Conservation (phyloP, 495 filamentous ascomycete species). For the Umbilicaria muhlenbergii region DNA sequence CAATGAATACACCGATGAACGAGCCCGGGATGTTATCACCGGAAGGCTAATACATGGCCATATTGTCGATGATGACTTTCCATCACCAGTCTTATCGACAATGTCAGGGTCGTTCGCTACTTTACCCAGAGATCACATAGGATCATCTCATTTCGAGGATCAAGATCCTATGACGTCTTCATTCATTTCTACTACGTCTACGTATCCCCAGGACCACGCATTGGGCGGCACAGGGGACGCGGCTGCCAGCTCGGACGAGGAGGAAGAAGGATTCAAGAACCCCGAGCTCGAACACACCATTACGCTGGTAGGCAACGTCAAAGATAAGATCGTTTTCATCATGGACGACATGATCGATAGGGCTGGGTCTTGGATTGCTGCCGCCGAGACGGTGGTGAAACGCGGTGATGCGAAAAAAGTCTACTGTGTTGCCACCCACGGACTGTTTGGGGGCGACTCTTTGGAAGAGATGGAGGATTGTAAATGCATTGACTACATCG, state of each 20-base stretch:
- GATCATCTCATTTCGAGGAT: constrained; percentile 28
- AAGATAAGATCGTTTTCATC: constrained; percentile 71
- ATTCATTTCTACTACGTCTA: constrained; percentile 45
- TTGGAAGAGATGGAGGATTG: constrained; percentile 83
- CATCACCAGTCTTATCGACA: constrained; percentile 56
- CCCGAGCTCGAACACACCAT: constrained; percentile 80
- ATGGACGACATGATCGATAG: constrained; percentile 99
- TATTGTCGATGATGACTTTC: constrained; percentile 86
- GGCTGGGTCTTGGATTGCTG: constrained; percentile 89
- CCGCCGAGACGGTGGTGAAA: constrained; percentile 95
- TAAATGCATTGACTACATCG: constrained; percentile 79
- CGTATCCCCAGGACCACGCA: constrained; percentile 38
- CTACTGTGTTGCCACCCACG: constrained; percentile 95
- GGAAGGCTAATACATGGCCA: constrained; percentile 90
- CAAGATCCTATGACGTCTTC: constrained; percentile 51
- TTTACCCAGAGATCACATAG: constrained; percentile 16
- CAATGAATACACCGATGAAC: constrained; percentile 68
- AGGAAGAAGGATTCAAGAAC: constrained; percentile 60
- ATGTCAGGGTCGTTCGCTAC: constrained; percentile 37
- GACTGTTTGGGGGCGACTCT: constrained; percentile 78
- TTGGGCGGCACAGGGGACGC: constrained; percentile 74
- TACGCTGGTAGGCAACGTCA: constrained; percentile 87
- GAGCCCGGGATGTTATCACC: constrained; percentile 79
- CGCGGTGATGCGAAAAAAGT: constrained; percentile 81
- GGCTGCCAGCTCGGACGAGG: constrained; percentile 69